Evolutionary conservation across 108 stramenopile genomes (phyloP), one percentile per base, ranked within the genome.

Genomic region (Skeletonema marinoi): DNA sequence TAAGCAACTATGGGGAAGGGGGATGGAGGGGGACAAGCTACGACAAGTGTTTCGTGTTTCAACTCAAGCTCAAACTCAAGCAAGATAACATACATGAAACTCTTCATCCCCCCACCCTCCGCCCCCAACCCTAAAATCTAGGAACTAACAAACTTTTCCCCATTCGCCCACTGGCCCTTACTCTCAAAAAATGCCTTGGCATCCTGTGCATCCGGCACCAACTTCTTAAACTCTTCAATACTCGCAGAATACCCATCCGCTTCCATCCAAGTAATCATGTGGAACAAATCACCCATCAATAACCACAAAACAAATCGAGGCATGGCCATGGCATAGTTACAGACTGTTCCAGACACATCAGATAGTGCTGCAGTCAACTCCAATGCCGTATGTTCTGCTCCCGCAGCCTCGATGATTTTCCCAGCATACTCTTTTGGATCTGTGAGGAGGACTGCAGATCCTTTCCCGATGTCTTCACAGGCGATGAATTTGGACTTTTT

Each of bases 391-490:
- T 74, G 67, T 42, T 80, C 74, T 19, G 51, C 73, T 19, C 73
- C 65, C 11, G 74, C 78, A 46, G 78, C 78, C 19, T 74, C 73
- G 54, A 80, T 67, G 16, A 56, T 75, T 41, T 80, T 74, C 14
- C 78, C 78, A 1, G 78, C 48, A 63, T 80, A 75, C 32, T 66
- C 38, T 14, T 44, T 30, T 14, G 78, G 74, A 69, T 80, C 54
- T 35, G 59, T 69, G 9, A 80, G 59, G 12, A 80, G 67, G 4
- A 42, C 73, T 12, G 74, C 74, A 0, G 33, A 54, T 42, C 78
- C 78, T 44, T 80, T 80, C 29, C 78, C 78, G 38, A 80, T 80
- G 54, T 80, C 78, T 60, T 74, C 73, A 7, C 38, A 44, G 31
- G 66, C 51, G 44, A 75, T 70, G 29, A 61, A 74, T 36, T 75